These are phyloP conservation scores for Macrophomina tecta DNA, from an alignment of 2,329 filamentous ascomycete species.

Conservation along the genomic window DNA sequence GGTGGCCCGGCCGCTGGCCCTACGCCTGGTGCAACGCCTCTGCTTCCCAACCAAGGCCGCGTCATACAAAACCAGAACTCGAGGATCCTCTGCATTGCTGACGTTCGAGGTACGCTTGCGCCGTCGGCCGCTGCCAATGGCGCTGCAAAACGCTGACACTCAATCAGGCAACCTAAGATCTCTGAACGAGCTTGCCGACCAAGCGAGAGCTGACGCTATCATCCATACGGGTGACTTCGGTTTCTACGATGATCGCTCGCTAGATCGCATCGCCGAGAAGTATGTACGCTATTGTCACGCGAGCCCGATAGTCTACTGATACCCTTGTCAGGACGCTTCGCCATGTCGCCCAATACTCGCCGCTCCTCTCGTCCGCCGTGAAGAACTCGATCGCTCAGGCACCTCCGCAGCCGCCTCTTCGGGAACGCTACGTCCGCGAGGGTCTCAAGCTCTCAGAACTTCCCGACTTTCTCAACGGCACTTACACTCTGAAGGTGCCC, in stretches of 20 bases:
- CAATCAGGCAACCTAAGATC: conserved; percentile 86
- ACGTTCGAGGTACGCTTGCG: conserved; percentile 54
- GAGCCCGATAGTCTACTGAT: conserved; percentile 31
- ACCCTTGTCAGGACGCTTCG: conserved; percentile 76
- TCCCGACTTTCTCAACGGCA: conserved; percentile 83
- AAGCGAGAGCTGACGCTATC: conserved; percentile 94
- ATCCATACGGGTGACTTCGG: conserved; percentile 99
- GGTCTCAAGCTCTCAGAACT: conserved; percentile 93
- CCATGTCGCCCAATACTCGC: conserved; percentile 98
- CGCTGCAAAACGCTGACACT: conserved; percentile 10
- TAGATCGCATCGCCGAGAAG: conserved; percentile 98
- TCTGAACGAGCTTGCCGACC: conserved; percentile 93
- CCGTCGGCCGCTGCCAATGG: neutral
- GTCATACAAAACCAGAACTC: conserved; percentile 57
- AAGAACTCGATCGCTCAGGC: conserved; percentile 71
- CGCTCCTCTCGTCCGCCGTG: conserved; percentile 79
- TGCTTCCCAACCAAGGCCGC: conserved; percentile 60
- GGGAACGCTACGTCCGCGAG: conserved; percentile 79
- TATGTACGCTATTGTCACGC: conserved; percentile 54
- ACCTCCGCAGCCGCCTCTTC: conserved; percentile 73
- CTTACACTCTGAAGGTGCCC: conserved; percentile 89
- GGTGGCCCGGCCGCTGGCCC: conserved; percentile 52
- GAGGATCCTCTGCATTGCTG: conserved; percentile 58
- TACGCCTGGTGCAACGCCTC: conserved; percentile 52
- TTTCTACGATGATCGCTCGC: conserved; percentile 95